These are phyloP conservation scores for Asterophora lycoperdoides DNA, from an alignment of 768 basidiomycete genomes.

Conservation along the genomic window DNA sequence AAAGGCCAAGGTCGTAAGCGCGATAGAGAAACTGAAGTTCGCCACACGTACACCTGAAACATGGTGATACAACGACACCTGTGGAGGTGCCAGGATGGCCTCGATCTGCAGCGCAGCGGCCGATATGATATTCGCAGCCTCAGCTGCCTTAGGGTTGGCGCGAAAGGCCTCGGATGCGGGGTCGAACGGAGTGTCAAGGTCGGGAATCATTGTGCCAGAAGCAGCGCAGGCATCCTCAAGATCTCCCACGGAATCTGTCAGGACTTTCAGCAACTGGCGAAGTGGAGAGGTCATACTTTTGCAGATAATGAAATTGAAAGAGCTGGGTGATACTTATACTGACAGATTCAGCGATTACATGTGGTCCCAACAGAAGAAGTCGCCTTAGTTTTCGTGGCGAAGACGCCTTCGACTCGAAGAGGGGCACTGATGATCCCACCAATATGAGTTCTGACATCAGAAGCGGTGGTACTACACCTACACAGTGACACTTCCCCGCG, in stretches of 20 bases:
- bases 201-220: too few relatives aligned
- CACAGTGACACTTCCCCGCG: too few relatives aligned
- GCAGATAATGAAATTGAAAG: not conserved
- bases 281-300: not conserved
- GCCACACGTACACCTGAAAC: slow-evolving; percentile 9
- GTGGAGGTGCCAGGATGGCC: slow-evolving; percentile 12
- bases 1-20: too few relatives aligned
- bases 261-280: not conserved
- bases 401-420: too few relatives aligned
- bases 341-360: too few relatives aligned
- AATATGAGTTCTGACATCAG: too few relatives aligned
- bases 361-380: too few relatives aligned
- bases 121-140: not conserved
- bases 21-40: not conserved
- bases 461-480: too few relatives aligned
- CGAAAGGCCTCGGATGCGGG: slow-evolving; percentile 3
- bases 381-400: too few relatives aligned
- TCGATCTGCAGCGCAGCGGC: slow-evolving; percentile 13
- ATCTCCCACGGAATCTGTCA: not conserved
- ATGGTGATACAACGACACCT: slow-evolving; percentile 5
- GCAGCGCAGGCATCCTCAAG: not conserved
- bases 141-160: not conserved
- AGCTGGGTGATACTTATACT: too few relatives aligned
- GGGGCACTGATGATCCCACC: too few relatives aligned
- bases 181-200: too few relatives aligned